These are phyloP conservation scores for Vitis riparia DNA, from an alignment of 164 flowering plant species.

Conservation along the genomic window DNA sequence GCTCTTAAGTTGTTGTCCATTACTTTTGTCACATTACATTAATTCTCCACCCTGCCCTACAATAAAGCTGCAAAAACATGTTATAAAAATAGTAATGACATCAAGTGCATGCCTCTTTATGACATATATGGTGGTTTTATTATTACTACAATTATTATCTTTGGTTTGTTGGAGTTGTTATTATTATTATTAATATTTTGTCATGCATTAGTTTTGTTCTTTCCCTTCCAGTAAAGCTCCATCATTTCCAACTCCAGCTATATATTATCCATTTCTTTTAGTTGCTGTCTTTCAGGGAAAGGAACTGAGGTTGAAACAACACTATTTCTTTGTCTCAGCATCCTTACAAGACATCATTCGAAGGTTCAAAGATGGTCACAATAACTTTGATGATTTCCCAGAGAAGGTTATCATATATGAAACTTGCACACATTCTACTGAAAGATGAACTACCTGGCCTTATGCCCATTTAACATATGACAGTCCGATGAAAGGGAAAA, in stretches of 20 bases:
- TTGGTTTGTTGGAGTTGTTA: neutral
- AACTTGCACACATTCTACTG: neutral
- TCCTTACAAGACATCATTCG: constrained; percentile 62
- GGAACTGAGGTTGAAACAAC: constrained; percentile 63
- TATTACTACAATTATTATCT: too few relatives aligned
- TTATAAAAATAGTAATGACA: too few relatives aligned
- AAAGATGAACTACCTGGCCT: neutral
- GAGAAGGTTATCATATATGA: constrained; percentile 39
- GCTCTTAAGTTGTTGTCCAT: too few relatives aligned
- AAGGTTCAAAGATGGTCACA: constrained; percentile 50
- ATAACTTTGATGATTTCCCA: constrained; percentile 41
- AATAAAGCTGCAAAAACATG: too few relatives aligned
- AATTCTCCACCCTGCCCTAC: too few relatives aligned
- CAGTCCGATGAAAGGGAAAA: neutral
- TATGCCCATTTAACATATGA: too few relatives aligned
- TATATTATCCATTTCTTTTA: neutral
- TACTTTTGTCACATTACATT: too few relatives aligned
- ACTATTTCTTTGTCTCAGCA: constrained; percentile 63
- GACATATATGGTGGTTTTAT: too few relatives aligned
- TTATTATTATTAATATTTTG: neutral
- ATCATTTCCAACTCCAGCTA: neutral
- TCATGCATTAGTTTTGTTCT: neutral
- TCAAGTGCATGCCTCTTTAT: too few relatives aligned
- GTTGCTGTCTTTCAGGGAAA: constrained; percentile 44
- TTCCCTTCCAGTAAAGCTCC: neutral